Evolutionary conservation across 257 asterid species (phyloP).

Genomic region (Vinca minor): DNA sequence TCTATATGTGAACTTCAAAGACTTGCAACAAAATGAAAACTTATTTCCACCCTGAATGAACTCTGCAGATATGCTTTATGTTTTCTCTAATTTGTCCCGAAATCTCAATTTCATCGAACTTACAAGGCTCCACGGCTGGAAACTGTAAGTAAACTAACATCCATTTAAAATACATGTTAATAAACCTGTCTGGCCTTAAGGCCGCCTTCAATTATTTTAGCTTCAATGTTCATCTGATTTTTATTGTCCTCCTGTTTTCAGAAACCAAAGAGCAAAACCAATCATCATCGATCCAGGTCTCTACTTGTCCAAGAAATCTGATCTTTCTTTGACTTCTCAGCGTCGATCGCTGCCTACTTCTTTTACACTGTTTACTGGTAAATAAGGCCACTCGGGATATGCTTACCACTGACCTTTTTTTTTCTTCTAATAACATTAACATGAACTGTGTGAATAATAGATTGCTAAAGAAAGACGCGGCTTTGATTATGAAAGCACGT

Average conservation of each 20-base stretch:
- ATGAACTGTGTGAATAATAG: too few species aligned
- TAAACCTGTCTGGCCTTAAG: neutral
- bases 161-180: neutral
- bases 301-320: constrained; percentile 83
- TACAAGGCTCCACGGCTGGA: constrained; percentile 83
- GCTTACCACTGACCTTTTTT: too few species aligned
- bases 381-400: constrained; percentile 14
- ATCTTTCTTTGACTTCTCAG: constrained; percentile 76
- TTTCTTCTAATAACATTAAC: too few species aligned
- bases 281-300: constrained; percentile 92
- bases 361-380: constrained; percentile 86
- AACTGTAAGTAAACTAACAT: constrained; percentile 54
- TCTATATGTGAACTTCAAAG: neutral
- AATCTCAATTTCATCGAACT: constrained; percentile 87
- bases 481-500: too few species aligned
- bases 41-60: constrained; percentile 15
- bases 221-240: neutral
- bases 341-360: constrained; percentile 88
- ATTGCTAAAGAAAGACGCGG: neutral
- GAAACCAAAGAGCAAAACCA: constrained; percentile 94
- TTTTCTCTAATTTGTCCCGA: constrained; percentile 75
- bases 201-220: neutral
- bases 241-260: constrained; percentile 24
- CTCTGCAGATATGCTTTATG: constrained; percentile 81
- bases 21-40: neutral